A percentile compares a stretch with the other conserved stretches of the same genome.
Conservation (phyloP, 2,329 filamentous ascomycete species). For the Penicillium sp. region DNA sequence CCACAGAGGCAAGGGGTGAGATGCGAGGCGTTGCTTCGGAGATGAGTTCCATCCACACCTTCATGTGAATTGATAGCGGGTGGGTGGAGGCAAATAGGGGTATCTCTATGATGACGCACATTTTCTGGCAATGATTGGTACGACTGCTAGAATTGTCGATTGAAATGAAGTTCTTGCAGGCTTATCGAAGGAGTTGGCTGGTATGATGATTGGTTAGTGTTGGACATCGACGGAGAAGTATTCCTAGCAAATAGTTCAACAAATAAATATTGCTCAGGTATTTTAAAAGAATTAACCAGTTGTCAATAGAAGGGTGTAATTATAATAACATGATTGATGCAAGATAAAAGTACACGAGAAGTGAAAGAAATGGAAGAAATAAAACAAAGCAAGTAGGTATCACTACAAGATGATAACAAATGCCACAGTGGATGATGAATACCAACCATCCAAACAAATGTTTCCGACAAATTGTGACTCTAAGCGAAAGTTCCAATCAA, state of each 20-base stretch:
- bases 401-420: background rate
- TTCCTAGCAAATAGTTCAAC: background rate
- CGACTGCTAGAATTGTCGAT: background rate
- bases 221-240: background rate
- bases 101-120: background rate
- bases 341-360: background rate
- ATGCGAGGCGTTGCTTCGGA: background rate
- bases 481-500: conserved; percentile 28
- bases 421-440: background rate
- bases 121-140: background rate
- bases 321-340: background rate
- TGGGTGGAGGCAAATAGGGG: background rate
- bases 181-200: background rate
- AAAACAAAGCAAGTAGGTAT: too few relatives aligned
- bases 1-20: background rate
- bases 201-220: background rate
- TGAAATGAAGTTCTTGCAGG: background rate
- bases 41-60: background rate
- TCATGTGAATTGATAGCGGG: background rate
- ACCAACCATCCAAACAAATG: background rate
- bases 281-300: background rate
- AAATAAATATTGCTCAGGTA: background rate
- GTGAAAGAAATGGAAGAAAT: background rate
- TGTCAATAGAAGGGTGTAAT: background rate
- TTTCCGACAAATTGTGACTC: background rate